Evolutionary conservation across 257 asterid species (phyloP).

Genomic region (Osmanthus fragrans): DNA sequence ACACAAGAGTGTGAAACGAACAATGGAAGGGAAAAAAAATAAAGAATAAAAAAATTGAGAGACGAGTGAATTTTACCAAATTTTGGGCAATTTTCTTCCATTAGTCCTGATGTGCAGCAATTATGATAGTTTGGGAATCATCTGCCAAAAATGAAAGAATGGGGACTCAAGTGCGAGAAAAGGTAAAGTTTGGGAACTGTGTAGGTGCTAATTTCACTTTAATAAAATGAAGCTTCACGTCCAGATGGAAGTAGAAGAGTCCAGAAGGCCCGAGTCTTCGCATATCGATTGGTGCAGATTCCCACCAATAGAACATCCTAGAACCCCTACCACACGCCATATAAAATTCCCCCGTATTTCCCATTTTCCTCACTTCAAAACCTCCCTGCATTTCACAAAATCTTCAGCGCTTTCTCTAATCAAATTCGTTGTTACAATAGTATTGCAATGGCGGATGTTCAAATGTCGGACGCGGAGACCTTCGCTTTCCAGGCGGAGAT

Average conservation of each 20-base stretch:
- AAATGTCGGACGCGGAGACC: slow-evolving; percentile 54
- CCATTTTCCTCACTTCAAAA: background rate
- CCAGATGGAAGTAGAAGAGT: slow-evolving; percentile 44
- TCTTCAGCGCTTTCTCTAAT: background rate
- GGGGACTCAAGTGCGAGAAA: background rate
- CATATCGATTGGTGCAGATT: background rate
- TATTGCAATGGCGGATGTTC: slow-evolving; percentile 52
- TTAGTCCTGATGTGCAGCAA: too few relatives aligned
- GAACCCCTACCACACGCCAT: slow-evolving; percentile 29
- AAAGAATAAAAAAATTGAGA: too few relatives aligned
- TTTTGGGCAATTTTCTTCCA: too few relatives aligned
- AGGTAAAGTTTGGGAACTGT: too few relatives aligned
- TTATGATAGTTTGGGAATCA: too few relatives aligned
- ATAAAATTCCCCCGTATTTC: slow-evolving; percentile 17
- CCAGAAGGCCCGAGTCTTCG: slow-evolving; percentile 39
- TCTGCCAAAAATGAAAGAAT: too few relatives aligned
- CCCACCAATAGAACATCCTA: slow-evolving; percentile 46
- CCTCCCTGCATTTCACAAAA: background rate
- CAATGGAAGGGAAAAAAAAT: too few relatives aligned
- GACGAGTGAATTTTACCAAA: too few relatives aligned
- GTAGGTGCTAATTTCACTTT: background rate
- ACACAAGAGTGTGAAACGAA: too few relatives aligned
- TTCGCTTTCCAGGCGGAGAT: slow-evolving; percentile 85
- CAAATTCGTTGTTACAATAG: background rate
- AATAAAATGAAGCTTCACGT: background rate